Evolutionary conservation across 148 eudicot genomes (phyloP).

Genomic region (Heliamphora exappendiculata): DNA sequence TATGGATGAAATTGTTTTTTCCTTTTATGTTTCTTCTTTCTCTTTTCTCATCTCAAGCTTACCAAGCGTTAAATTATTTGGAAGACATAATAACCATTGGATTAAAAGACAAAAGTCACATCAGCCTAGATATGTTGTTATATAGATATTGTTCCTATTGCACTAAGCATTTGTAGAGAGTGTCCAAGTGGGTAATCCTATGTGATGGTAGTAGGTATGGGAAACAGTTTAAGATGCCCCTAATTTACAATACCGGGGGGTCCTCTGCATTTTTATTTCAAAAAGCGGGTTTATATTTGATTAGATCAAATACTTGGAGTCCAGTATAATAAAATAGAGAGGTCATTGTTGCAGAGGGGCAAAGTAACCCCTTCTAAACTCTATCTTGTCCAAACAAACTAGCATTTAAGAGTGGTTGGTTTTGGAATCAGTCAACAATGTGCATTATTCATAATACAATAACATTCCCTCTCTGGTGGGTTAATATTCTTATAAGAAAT

Average conservation of each 20-base stretch:
- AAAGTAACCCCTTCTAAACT: conserved; percentile 2
- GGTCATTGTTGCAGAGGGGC: conserved; percentile 10
- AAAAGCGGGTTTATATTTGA: neutral
- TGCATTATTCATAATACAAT: neutral
- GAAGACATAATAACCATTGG: no score
- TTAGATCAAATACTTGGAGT: neutral
- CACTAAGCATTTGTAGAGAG: no score
- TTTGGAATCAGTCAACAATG: conserved; percentile 4
- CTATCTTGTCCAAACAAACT: neutral
- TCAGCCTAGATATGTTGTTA: no score
- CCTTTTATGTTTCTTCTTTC: no score
- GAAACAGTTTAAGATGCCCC: neutral
- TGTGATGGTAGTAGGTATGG: neutral
- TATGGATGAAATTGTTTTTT: no score
- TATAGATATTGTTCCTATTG: no score
- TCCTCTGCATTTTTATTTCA: neutral
- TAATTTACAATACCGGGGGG: neutral
- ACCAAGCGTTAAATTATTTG: no score
- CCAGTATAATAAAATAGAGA: neutral
- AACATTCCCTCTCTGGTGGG: conserved; percentile 2
- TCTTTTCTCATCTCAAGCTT: no score
- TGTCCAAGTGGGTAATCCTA: no score
- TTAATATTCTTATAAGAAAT: neutral
- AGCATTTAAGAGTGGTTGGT: conserved; percentile 6
- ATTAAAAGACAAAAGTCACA: no score